phyloP scores from a whole-genome alignment of 306 rosid genomes.

The Luffa acutangula region DNA sequence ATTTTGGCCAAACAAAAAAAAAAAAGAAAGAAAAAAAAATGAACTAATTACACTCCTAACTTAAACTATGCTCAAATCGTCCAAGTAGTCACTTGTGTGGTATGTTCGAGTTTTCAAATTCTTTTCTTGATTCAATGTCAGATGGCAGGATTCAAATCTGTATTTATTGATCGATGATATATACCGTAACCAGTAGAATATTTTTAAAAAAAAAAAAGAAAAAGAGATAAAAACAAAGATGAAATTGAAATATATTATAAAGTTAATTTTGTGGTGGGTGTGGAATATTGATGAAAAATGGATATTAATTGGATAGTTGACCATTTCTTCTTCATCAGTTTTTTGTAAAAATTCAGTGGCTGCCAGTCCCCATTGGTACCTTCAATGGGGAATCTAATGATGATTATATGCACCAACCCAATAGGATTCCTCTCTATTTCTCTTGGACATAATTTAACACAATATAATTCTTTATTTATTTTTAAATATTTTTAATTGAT shows the following conservation, averaged over 20 bases:
- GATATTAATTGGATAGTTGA: slow-evolving; percentile 1
- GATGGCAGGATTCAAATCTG: no score
- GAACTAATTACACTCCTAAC: no score
- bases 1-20: no score
- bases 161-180: no score
- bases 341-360: background rate
- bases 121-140: no score
- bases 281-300: background rate
- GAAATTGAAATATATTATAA: background rate
- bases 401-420: background rate
- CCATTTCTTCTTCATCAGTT: background rate
- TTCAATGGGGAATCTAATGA: background rate
- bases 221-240: no score
- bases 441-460: background rate
- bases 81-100: no score
- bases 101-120: no score
- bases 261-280: background rate
- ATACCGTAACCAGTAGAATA: no score
- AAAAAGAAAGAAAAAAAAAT: no score
- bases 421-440: background rate
- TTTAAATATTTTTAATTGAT: background rate
- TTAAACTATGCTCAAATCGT: no score
- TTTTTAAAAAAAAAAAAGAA: no score
- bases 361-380: background rate
- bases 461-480: background rate